Percentiles rank a stretch among this genome's conserved stretches.
These are phyloP conservation scores for Ilex paraguariensis DNA, from an alignment of 305 asterid species.

Conservation along the genomic window DNA sequence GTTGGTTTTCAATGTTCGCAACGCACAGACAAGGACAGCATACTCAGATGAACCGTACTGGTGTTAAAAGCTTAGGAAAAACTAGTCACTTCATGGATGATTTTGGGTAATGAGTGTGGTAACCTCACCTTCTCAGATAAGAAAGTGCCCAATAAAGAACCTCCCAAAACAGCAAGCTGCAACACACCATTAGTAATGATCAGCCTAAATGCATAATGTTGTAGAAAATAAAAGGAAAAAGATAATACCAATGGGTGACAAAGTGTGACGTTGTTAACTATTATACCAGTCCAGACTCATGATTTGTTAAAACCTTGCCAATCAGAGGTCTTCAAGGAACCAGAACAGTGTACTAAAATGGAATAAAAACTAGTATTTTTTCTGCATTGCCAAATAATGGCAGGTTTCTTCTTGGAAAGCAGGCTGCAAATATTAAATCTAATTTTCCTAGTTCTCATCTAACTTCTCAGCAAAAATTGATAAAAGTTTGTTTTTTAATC, in stretches of 20 bases:
- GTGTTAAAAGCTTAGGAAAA: no score
- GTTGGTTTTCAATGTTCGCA: not conserved
- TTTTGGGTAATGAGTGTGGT: not conserved
- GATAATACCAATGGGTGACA: no score
- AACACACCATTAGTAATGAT: not conserved
- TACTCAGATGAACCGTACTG: not conserved
- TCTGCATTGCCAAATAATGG: no score
- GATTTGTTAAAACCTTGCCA: not conserved
- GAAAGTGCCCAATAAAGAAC: slow-evolving; percentile 86
- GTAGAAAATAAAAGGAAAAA: no score
- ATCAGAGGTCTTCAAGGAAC: no score
- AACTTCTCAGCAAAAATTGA: not conserved
- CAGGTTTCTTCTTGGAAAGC: no score
- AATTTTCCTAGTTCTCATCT: not conserved
- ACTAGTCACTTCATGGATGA: no score
- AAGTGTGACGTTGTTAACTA: no score
- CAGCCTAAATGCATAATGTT: not conserved
- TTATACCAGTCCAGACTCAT: not conserved
- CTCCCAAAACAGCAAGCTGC: slow-evolving; percentile 98
- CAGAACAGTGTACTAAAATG: no score
- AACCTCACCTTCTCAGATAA: slow-evolving; percentile 81
- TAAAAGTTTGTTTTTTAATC: not conserved
- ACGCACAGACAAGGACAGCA: not conserved
- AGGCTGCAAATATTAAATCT: not conserved
- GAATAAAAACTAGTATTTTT: no score